Evolutionary conservation across 495 filamentous ascomycete genomes (phyloP).

Genomic region (Amphirosellinia nigrospora): DNA sequence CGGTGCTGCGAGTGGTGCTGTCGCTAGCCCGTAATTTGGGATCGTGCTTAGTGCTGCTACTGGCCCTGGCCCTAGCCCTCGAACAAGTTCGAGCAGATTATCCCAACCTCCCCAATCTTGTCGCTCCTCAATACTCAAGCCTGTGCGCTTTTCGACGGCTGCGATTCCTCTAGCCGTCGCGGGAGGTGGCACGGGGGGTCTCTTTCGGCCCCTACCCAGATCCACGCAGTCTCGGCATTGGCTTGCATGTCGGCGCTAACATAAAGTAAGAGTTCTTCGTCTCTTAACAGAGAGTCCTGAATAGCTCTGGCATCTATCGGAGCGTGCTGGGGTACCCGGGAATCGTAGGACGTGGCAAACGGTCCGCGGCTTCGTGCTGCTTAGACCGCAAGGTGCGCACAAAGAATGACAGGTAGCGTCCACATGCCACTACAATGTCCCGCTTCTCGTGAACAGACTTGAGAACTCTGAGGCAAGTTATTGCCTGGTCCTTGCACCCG

Average conservation of each 20-base stretch:
- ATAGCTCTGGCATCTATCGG: constrained; percentile 36
- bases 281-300: constrained; percentile 64
- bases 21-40: constrained; percentile 27
- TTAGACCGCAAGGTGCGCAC: constrained; percentile 67
- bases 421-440: constrained; percentile 77
- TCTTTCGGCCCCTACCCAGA: constrained; percentile 76
- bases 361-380: constrained; percentile 53
- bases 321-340: constrained; percentile 35
- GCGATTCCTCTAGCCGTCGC: constrained; percentile 32
- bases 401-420: constrained; percentile 86
- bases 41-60: constrained; percentile 32
- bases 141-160: constrained; percentile 36
- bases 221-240: constrained; percentile 78
- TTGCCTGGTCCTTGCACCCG: constrained; percentile 71
- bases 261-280: constrained; percentile 92
- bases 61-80: constrained; percentile 38
- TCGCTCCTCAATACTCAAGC: constrained; percentile 54
- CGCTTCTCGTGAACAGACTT: constrained; percentile 71
- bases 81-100: constrained; percentile 48
- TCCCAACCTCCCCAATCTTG: constrained; percentile 65
- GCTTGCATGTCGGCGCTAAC: constrained; percentile 90
- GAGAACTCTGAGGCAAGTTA: constrained; percentile 73
- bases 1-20: constrained; percentile 24
- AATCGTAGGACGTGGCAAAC: constrained; percentile 37
- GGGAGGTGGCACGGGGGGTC: constrained; percentile 39